Evolutionary conservation across 2,329 filamentous ascomycete species (phyloP).

Genomic region (Microthyrium microscopicum): DNA sequence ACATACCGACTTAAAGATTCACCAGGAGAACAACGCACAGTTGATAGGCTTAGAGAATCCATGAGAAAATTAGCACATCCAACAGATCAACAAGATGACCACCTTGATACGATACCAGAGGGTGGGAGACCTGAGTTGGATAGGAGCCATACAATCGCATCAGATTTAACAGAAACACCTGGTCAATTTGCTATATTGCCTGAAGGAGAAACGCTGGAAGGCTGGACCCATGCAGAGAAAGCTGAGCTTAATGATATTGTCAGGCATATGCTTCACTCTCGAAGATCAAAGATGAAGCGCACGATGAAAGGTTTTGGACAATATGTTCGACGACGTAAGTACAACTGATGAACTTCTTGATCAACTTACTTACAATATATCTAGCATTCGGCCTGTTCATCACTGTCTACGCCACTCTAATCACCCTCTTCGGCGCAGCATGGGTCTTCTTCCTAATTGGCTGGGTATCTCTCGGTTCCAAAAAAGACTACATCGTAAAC

Average conservation of each 20-base stretch:
- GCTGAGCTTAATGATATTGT: slow-evolving; percentile 71
- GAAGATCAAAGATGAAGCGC: slow-evolving; percentile 65
- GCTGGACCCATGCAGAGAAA: slow-evolving; percentile 61
- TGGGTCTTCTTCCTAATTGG: slow-evolving; percentile 83
- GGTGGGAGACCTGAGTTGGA: slow-evolving; percentile 15
- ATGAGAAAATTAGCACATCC: background rate
- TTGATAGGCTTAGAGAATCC: slow-evolving; percentile 34
- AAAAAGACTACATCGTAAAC: slow-evolving; percentile 44
- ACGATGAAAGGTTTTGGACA: slow-evolving; percentile 64
- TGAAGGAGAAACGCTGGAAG: slow-evolving; percentile 52
- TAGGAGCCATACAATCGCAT: slow-evolving; percentile 45
- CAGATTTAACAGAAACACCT: slow-evolving; percentile 48
- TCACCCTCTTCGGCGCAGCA: slow-evolving; percentile 68
- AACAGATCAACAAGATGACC: background rate
- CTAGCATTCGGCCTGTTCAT: slow-evolving; percentile 63
- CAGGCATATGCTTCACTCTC: slow-evolving; percentile 72
- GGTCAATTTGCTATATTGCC: slow-evolving; percentile 70
- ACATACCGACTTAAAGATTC: slow-evolving; percentile 55
- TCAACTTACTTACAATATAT: background rate
- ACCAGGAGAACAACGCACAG: slow-evolving; percentile 17
- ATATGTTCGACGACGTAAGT: slow-evolving; percentile 54
- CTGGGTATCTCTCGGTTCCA: slow-evolving; percentile 68
- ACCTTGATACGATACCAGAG: slow-evolving; percentile 14
- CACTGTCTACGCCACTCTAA: slow-evolving; percentile 65
- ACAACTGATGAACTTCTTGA: background rate